Conservation (phyloP, 345 rosid genomes). For the Brassica carinata region DNA sequence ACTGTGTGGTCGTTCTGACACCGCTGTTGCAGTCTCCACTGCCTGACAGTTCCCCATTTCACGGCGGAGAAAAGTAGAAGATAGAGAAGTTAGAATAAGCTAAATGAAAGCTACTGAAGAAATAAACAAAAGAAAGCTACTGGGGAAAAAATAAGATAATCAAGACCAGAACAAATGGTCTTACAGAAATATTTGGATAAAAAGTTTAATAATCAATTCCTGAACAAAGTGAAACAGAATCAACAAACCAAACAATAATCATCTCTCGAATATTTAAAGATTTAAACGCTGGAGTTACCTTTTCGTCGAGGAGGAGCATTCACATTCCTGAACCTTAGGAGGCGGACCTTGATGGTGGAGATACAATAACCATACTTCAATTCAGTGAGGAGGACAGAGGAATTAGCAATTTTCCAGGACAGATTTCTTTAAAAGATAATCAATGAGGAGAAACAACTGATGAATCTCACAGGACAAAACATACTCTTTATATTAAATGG, state of each 20-base stretch:
- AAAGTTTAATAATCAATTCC: neutral
- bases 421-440: too few species aligned
- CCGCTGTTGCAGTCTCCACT: constrained; percentile 36
- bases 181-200: neutral
- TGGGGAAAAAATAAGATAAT: too few species aligned
- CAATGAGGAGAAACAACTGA: neutral
- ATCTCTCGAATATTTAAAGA: neutral
- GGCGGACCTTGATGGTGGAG: neutral
- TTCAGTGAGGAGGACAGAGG: neutral
- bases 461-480: neutral
- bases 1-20: constrained; percentile 36
- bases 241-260: neutral
- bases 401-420: neutral
- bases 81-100: constrained; percentile 5
- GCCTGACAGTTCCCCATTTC: constrained; percentile 43
- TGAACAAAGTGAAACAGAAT: neutral
- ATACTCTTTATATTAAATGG: neutral
- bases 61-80: constrained; percentile 36
- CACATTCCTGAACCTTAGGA: too few species aligned
- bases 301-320: neutral
- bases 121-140: too few species aligned
- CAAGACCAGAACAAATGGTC: neutral
- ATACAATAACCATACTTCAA: too few species aligned
- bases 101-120: neutral
- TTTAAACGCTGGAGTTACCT: neutral